phyloP scores from a whole-genome alignment of 306 rosid species.

The Trifolium dubium region DNA sequence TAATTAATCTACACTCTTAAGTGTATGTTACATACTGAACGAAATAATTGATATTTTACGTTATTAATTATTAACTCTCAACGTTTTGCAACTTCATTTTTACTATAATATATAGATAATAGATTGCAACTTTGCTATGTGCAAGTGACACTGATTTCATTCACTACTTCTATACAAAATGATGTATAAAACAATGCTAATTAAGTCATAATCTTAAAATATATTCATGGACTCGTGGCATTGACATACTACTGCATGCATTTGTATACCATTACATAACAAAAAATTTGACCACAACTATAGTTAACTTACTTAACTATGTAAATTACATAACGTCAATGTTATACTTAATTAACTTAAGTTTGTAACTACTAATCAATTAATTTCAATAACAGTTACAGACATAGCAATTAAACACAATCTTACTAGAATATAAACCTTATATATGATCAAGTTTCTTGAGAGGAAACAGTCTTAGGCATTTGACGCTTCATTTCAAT shows the following conservation, averaged over 20 bases:
- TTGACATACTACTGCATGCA: conserved; percentile 10
- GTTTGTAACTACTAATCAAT: conserved; percentile 45
- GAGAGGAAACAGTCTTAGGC: conserved; percentile 47
- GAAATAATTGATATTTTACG: conserved; percentile 41
- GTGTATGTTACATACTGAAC: conserved; percentile 37
- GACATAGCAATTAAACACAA: conserved; percentile 37
- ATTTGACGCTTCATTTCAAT: conserved; percentile 51
- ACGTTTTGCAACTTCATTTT: conserved; percentile 23
- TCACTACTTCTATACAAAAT: neutral
- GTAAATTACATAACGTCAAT: conserved; percentile 47
- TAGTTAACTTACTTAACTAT: conserved; percentile 7
- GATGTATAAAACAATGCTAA: neutral
- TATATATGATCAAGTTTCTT: conserved; percentile 26
- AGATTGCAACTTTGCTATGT: neutral
- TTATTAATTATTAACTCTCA: neutral
- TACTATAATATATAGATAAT: neutral
- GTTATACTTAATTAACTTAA: conserved; percentile 36
- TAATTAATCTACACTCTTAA: neutral
- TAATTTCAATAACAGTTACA: conserved; percentile 45
- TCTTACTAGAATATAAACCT: neutral
- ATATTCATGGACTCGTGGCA: neutral
- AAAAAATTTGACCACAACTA: conserved; percentile 49
- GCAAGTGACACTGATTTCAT: conserved; percentile 20
- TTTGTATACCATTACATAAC: conserved; percentile 6
- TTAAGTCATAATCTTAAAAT: conserved; percentile 2